Evolutionary conservation across 805 yeast genomes (phyloP).

Genomic region (Monosporozyma unispora): DNA sequence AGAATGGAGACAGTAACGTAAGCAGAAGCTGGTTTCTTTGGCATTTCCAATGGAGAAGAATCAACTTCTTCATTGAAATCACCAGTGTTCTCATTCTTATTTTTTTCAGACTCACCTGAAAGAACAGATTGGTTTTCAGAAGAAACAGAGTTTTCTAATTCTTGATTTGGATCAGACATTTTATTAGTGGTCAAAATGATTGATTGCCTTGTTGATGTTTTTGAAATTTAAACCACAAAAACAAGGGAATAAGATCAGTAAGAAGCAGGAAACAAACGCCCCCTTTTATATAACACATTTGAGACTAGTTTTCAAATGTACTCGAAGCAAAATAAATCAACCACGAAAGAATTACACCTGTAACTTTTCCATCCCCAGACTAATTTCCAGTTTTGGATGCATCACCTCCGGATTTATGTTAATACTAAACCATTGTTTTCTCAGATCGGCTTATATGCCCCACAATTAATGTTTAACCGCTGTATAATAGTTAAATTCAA

Average conservation of each 20-base stretch:
- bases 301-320: too few relatives aligned
- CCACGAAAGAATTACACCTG: too few relatives aligned
- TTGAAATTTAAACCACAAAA: too few relatives aligned
- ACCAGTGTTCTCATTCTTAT: neutral
- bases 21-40: conserved; percentile 32
- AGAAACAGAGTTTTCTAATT: neutral
- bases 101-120: conserved; percentile 1
- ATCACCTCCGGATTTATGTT: too few relatives aligned
- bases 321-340: too few relatives aligned
- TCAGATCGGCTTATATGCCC: too few relatives aligned
- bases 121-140: conserved; percentile 1
- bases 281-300: too few relatives aligned
- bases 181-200: neutral
- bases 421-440: too few relatives aligned
- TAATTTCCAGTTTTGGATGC: too few relatives aligned
- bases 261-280: too few relatives aligned
- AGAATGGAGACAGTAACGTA: conserved; percentile 28
- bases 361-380: too few relatives aligned
- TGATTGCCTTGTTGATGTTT: neutral
- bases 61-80: conserved; percentile 21
- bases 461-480: neutral
- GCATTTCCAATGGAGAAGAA: conserved; percentile 10
- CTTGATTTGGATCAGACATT: conserved; percentile 1
- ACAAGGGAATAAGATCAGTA: neutral
- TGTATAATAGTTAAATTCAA: neutral